A percentile compares a stretch with the other conserved stretches of the same genome.
phyloP scores from a whole-genome alignment of 164 flowering plant species.

The Kalanchoe fedtschenkoi region DNA sequence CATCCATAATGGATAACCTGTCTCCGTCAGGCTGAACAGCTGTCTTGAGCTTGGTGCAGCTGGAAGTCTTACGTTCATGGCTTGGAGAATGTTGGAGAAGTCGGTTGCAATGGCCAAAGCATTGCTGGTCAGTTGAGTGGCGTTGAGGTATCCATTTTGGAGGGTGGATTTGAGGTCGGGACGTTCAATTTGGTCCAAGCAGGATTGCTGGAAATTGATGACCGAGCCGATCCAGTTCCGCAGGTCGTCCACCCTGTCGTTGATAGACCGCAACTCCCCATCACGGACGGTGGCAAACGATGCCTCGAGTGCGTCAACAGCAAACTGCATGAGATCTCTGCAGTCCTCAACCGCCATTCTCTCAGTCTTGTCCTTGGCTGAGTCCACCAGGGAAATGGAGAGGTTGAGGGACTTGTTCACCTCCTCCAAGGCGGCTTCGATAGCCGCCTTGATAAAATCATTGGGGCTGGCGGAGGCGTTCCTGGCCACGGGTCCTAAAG shows the following conservation, averaged over 20 bases:
- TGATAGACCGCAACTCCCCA: no score
- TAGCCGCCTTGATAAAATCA: no score
- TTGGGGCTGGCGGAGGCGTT: no score
- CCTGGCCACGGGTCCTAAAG: no score
- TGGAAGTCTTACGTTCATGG: conserved; percentile 15
- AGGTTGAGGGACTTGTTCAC: no score
- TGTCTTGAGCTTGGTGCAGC: conserved; percentile 11
- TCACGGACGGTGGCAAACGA: conserved; percentile 17
- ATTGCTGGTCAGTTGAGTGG: conserved; percentile 54
- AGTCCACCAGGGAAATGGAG: no score
- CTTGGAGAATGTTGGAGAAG: conserved; percentile 8
- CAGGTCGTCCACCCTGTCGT: conserved; percentile 22
- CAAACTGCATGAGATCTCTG: conserved; percentile 28
- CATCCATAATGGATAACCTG: conserved; percentile 39
- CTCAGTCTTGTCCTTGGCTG: no score
- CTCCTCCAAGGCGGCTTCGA: no score
- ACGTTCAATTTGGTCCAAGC: conserved; percentile 58
- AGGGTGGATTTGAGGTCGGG: conserved; percentile 28
- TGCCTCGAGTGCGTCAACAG: conserved; percentile 35
- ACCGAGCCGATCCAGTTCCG: conserved; percentile 76
- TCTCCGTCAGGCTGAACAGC: conserved; percentile 10
- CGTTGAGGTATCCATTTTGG: conserved; percentile 18
- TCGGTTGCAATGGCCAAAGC: conserved; percentile 29
- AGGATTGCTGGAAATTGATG: conserved; percentile 58
- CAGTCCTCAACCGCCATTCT: conserved; percentile 53